phyloP scores from a whole-genome alignment of 2,329 filamentous ascomycete species.

The Ophidiomyces ophidiicola region DNA sequence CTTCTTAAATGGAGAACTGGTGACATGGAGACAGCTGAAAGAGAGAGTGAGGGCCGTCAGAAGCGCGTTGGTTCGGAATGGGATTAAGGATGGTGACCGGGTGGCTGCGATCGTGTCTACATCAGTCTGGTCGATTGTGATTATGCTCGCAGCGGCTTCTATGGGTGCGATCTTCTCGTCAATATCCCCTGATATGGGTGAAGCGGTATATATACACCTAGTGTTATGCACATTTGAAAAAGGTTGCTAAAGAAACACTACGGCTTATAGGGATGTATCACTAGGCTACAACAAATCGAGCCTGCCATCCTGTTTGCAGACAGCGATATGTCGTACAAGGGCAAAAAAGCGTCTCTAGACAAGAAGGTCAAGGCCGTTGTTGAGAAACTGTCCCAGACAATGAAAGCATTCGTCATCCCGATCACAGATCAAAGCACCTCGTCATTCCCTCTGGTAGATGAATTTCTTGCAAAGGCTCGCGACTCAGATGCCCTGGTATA shows the following conservation, averaged over 20 bases:
- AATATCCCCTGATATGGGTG: slow-evolving; percentile 35
- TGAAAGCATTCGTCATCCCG: slow-evolving; percentile 18
- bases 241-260: not conserved
- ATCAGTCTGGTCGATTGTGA: slow-evolving; percentile 32
- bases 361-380: slow-evolving; percentile 25
- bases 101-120: slow-evolving; percentile 34
- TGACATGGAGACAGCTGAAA: slow-evolving; percentile 32
- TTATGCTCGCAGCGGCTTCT: slow-evolving; percentile 32
- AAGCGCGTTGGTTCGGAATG: slow-evolving; percentile 28
- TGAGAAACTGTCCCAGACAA: slow-evolving; percentile 19
- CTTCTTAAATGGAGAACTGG: slow-evolving; percentile 25
- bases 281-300: slow-evolving; percentile 30
- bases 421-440: slow-evolving; percentile 13
- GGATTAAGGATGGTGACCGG: slow-evolving; percentile 29
- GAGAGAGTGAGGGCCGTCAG: slow-evolving; percentile 29
- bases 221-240: not conserved
- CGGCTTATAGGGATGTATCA: slow-evolving; percentile 21
- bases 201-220: slow-evolving; percentile 18
- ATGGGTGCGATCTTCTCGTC: slow-evolving; percentile 36
- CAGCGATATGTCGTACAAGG: slow-evolving; percentile 31
- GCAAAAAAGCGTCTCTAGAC: slow-evolving; percentile 24
- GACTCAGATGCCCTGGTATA: slow-evolving; percentile 26
- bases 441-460: slow-evolving; percentile 19
- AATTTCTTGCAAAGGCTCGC: slow-evolving; percentile 25
- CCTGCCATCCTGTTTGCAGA: slow-evolving; percentile 33